Base-by-base conservation (phyloP, 108 stramenopile genomes). In the Mayamaea pseudoterrestris region DNA sequence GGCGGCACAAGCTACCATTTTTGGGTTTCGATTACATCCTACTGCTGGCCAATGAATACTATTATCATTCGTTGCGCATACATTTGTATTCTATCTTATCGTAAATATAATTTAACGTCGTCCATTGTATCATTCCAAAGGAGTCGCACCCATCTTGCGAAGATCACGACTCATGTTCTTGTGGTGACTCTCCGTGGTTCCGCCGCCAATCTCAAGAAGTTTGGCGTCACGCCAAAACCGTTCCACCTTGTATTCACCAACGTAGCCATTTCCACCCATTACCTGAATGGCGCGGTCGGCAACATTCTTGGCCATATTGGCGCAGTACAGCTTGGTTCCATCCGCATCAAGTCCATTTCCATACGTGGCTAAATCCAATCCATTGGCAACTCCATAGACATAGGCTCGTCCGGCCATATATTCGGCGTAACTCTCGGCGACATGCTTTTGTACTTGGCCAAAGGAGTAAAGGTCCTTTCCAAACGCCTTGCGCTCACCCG, bases 201-300 rank as follows among this genome's bases (percentile, higher is more conserved):
- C 98, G 29, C 98, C 98, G n/a, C 98, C 98, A 45, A 99, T 99
- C 62, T 99, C 98, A 28, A 99, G 55, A 3, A 99, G 69, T 55
- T 99, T 99, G 23, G 94, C 76, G 74, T 99, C 98, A 16, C 98
- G 68, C 95, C 95, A 99, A 12, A 99, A 66, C 37, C 93, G 59
- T 78, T 99, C 98, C 5, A 98, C 95, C 41, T 50, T 71, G 57
- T 98, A 99, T 56, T 99, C 96, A 5, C 93, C 98, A n/a, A 89
- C 79, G 69, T 99, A 99, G 2, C 98, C 98, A 47, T 96, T 84
- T 6, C 96, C 98, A 30, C 98, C 98, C 59, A 98, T 75, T 5
- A 92, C 85, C 68, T 98, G 94, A 50, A 99, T 99, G 25, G 98
- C 94, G 22, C 93, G 70, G 69, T 99, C 98, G 13, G 95, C 93